These are phyloP conservation scores for Tubosaeta brunneosetosa DNA, from an alignment of 768 basidiomycete species.

Conservation along the genomic window DNA sequence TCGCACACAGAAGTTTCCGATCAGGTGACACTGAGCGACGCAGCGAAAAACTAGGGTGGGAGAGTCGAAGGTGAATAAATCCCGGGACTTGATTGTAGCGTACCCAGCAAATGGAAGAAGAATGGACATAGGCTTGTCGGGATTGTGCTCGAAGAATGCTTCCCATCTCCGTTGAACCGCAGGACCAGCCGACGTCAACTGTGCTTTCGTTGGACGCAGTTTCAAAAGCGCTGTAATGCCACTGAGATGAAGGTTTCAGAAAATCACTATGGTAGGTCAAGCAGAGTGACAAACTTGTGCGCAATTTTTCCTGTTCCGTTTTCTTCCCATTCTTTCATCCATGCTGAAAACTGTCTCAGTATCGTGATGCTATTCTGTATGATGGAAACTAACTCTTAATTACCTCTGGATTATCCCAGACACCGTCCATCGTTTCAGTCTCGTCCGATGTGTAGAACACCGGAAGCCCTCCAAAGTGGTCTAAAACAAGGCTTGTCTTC, in stretches of 20 bases:
- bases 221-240: not conserved
- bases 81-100: conserved; percentile 9
- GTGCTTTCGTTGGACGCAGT: not conserved
- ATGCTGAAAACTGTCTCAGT: conserved; percentile 16
- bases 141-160: conserved; percentile 41
- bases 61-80: not conserved
- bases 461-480: conserved; percentile 26
- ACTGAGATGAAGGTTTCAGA: not conserved
- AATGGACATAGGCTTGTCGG: conserved; percentile 53
- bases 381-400: too few species aligned
- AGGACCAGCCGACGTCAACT: not conserved
- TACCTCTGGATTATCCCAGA: conserved; percentile 31
- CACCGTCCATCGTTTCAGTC: conserved; percentile 44
- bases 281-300: not conserved
- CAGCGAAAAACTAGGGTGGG: conserved; percentile 1
- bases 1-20: conserved; percentile 26
- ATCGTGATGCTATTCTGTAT: too few species aligned
- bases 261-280: too few species aligned
- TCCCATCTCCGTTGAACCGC: conserved; percentile 47
- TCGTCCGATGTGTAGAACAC: conserved; percentile 35
- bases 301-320: conserved; percentile 38
- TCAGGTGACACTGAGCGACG: conserved; percentile 10
- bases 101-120: conserved; percentile 41
- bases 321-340: conserved; percentile 29
- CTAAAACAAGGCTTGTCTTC: conserved; percentile 1